Conservation (phyloP, 495 filamentous ascomycete genomes). For the Recurvomyces mirabilis region DNA sequence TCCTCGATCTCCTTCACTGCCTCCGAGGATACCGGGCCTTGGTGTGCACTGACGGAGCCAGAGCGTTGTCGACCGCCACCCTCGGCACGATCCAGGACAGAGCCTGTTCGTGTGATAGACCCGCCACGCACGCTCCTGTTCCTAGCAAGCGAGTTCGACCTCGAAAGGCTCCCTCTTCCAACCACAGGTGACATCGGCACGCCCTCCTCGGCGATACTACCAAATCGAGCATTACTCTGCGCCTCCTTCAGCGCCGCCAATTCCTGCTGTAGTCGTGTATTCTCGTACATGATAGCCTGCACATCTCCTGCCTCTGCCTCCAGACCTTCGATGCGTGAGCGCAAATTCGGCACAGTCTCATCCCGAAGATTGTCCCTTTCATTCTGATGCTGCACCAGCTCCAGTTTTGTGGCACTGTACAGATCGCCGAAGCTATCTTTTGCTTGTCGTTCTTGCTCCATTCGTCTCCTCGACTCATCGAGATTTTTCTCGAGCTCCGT, state of each 20-base stretch:
- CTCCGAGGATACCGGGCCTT: slow-evolving; percentile 44
- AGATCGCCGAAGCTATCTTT: slow-evolving; percentile 94
- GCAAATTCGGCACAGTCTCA: slow-evolving; percentile 64
- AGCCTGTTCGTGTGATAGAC: slow-evolving; percentile 44
- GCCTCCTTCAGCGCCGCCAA: slow-evolving; percentile 57
- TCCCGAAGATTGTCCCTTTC: slow-evolving; percentile 88
- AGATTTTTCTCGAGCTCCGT: slow-evolving; percentile 68
- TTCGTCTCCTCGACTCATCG: slow-evolving; percentile 67
- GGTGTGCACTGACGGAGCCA: slow-evolving; percentile 9
- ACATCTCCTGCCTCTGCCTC: slow-evolving; percentile 56
- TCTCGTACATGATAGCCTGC: slow-evolving; percentile 60
- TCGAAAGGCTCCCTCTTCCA: slow-evolving; percentile 40
- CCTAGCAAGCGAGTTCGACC: slow-evolving; percentile 53
- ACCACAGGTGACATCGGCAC: slow-evolving; percentile 25
- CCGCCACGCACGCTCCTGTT: slow-evolving; percentile 23
- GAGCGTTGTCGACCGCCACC: slow-evolving; percentile 14
- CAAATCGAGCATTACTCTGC: slow-evolving; percentile 42
- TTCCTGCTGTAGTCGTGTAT: slow-evolving; percentile 70
- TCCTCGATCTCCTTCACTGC: slow-evolving; percentile 83
- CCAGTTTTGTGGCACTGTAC: slow-evolving; percentile 66
- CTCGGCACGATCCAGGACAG: slow-evolving; percentile 42
- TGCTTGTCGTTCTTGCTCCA: slow-evolving; percentile 72
- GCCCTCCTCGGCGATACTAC: slow-evolving; percentile 54
- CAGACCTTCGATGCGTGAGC: slow-evolving; percentile 62
- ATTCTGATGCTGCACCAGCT: slow-evolving; percentile 70